These are phyloP conservation scores for Lanmaoa pseudosensibilis DNA, from an alignment of 768 basidiomycete species.

Conservation along the genomic window DNA sequence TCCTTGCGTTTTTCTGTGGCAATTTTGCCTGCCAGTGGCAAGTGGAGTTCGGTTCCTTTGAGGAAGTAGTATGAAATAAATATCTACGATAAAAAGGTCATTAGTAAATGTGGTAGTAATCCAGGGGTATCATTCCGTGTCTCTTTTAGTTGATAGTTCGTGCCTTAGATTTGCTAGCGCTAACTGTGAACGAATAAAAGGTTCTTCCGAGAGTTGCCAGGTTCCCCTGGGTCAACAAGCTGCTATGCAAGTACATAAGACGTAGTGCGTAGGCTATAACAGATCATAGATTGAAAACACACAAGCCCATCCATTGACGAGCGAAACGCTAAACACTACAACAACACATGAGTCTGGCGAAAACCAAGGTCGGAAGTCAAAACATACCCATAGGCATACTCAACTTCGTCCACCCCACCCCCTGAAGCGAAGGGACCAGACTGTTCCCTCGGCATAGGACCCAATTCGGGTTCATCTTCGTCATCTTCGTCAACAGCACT, in stretches of 20 bases:
- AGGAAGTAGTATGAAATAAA: too few relatives aligned
- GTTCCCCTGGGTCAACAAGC: not conserved
- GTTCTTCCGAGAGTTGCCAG: too few relatives aligned
- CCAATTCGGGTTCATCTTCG: conserved; percentile 71
- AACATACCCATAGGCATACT: conserved; percentile 81
- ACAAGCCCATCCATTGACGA: not conserved
- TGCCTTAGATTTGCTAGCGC: not conserved
- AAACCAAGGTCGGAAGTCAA: not conserved
- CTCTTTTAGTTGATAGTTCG: not conserved
- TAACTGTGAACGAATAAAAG: not conserved
- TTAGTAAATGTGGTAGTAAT: not conserved
- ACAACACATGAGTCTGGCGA: conserved; percentile 8
- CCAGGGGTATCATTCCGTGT: not conserved
- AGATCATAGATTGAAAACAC: not conserved
- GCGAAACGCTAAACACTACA: conserved; percentile 22
- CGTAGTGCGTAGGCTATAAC: not conserved
- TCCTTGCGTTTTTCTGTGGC: too few relatives aligned
- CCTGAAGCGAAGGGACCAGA: conserved; percentile 74
- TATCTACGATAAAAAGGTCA: too few relatives aligned
- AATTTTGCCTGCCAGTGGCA: too few relatives aligned
- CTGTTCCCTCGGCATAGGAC: conserved; percentile 74
- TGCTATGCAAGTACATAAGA: not conserved
- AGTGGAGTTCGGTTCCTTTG: too few relatives aligned
- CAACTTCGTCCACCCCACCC: conserved; percentile 86
- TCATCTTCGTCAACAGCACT: conserved; percentile 72